A percentile compares a stretch with the other conserved stretches of the same genome.
Conservation (phyloP, 1,284 basidiomycete genomes). For the Cutaneotrichosporon arboriforme region DNA sequence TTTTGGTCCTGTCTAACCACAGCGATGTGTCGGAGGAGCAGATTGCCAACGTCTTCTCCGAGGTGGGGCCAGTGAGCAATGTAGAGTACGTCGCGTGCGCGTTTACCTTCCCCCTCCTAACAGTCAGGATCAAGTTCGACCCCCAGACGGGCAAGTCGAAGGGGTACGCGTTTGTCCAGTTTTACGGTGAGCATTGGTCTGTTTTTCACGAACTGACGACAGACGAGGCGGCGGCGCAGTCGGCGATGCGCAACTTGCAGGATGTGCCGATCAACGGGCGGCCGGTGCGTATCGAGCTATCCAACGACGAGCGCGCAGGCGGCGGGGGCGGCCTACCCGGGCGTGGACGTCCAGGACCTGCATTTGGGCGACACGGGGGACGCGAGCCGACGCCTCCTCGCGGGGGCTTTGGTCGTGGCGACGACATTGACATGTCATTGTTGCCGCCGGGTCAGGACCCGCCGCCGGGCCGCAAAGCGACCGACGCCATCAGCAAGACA, state of each 20-base stretch:
- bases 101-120: not conserved
- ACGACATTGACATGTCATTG: conserved; percentile 49
- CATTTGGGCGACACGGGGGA: conserved; percentile 17
- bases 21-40: conserved; percentile 49
- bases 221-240: conserved; percentile 88
- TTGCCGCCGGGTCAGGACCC: conserved; percentile 76
- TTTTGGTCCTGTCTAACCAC: not conserved
- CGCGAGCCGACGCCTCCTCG: conserved; percentile 18
- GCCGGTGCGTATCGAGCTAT: conserved; percentile 73
- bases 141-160: conserved; percentile 90
- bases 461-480: conserved; percentile 65
- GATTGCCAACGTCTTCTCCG: conserved; percentile 47
- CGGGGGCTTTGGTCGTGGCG: conserved; percentile 47
- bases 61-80: conserved; percentile 50
- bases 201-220: conserved; percentile 9
- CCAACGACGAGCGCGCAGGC: conserved; percentile 56
- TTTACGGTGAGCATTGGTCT: conserved; percentile 73
- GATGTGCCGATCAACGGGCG: conserved; percentile 74
- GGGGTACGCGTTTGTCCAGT: conserved; percentile 97
- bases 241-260: conserved; percentile 80
- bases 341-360: not conserved
- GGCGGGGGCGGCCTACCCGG: too few relatives aligned
- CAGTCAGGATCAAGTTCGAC: conserved; percentile 81
- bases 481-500: conserved; percentile 82
- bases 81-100: conserved; percentile 43